Conservation (phyloP, 352 stramenopile genomes). For the Phytopythium oedochilum region DNA sequence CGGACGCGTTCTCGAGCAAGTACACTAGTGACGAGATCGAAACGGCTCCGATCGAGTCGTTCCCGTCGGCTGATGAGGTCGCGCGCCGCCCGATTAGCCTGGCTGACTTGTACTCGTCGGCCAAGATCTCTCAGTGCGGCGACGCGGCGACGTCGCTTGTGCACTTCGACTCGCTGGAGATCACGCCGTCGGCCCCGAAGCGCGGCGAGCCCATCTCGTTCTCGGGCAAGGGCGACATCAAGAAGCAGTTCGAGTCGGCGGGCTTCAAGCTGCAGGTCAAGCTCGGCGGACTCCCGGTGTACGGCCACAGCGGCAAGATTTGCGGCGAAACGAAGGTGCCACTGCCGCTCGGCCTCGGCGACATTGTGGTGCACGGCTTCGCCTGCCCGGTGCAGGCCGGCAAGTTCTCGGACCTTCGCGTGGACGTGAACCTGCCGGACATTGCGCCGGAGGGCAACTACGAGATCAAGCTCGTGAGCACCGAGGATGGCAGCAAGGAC, state of each 20-base stretch:
- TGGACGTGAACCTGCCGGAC: constrained; percentile 77
- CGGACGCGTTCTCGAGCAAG: neutral
- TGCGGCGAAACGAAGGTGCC: constrained; percentile 79
- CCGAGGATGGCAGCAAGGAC: constrained; percentile 26
- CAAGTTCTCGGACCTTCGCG: constrained; percentile 60
- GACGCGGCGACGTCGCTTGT: constrained; percentile 59
- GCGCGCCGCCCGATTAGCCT: constrained; percentile 23
- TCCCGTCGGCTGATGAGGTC: constrained; percentile 17
- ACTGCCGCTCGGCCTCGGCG: constrained; percentile 72
- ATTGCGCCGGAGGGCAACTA: constrained; percentile 81
- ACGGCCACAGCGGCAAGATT: constrained; percentile 62
- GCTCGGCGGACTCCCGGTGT: constrained; percentile 66
- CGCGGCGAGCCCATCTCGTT: constrained; percentile 75
- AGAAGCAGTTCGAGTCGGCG: constrained; percentile 53
- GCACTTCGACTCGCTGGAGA: constrained; percentile 61
- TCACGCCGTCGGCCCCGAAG: constrained; percentile 59
- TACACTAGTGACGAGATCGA: neutral
- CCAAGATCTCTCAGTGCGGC: constrained; percentile 79
- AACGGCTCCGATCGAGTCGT: constrained; percentile 17
- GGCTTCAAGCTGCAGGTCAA: constrained; percentile 74
- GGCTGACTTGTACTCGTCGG: constrained; percentile 47
- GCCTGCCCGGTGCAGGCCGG: constrained; percentile 63
- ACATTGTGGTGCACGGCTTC: constrained; percentile 85
- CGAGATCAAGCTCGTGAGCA: constrained; percentile 66
- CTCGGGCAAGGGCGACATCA: constrained; percentile 62